A percentile compares a stretch with the other conserved stretches of the same genome.
These are phyloP conservation scores for Mucor irregularis DNA, from an alignment of 371 early-diverging fungal genomes.

Conservation along the genomic window DNA sequence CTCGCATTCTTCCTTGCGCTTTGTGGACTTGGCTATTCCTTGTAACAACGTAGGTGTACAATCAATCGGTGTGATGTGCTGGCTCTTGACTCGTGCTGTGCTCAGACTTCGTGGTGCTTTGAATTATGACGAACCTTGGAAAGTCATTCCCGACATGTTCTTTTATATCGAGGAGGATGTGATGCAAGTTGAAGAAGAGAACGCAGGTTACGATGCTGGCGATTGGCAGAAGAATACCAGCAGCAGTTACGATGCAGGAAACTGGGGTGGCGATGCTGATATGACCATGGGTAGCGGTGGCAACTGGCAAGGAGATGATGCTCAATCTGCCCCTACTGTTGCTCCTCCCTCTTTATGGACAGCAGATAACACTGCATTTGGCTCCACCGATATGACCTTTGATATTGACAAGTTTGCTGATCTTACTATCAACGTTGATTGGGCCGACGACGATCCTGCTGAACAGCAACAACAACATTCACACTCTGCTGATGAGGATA, in stretches of 20 bases:
- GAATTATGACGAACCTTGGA: conserved; percentile 83
- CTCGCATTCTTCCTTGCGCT: conserved; percentile 92
- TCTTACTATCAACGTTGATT: not conserved
- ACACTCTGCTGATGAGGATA: no score
- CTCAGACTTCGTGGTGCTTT: conserved; percentile 96
- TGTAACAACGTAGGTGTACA: conserved; percentile 99
- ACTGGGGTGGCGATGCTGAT: not conserved
- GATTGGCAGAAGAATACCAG: not conserved
- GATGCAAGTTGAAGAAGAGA: conserved; percentile 67
- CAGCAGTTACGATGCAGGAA: not conserved
- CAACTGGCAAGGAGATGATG: not conserved
- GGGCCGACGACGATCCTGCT: not conserved
- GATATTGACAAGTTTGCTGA: not conserved
- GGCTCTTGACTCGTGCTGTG: conserved; percentile 97
- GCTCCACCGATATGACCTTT: not conserved
- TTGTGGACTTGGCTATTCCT: conserved; percentile 99
- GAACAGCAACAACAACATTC: no score
- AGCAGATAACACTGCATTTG: not conserved
- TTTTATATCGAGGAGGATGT: conserved; percentile 95
- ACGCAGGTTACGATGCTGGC: not conserved
- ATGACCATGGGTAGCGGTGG: no score
- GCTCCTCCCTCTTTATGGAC: no score
- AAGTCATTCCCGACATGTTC: conserved; percentile 98
- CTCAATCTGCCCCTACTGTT: not conserved
- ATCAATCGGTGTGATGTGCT: conserved; percentile 97